Percentiles rank a stretch among this genome's conserved stretches.
Conservation (phyloP, 2,329 filamentous ascomycete genomes). For the Trichothecium sympodiale region DNA sequence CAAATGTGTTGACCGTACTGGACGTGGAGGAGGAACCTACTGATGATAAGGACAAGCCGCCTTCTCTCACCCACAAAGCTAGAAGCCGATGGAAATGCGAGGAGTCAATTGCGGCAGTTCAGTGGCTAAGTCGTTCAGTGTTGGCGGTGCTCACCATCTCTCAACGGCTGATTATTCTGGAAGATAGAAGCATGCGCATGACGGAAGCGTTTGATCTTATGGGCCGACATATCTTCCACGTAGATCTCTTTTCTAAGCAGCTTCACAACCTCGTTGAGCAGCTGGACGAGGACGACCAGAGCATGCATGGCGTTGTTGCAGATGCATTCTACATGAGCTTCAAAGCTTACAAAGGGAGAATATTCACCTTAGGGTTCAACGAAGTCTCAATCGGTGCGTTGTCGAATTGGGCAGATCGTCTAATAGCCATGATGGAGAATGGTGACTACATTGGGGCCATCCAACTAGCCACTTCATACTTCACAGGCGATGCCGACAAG, state of each 20-base stretch:
- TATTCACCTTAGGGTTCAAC: slow-evolving; percentile 90
- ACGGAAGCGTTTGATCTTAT: slow-evolving; percentile 92
- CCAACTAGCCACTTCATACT: slow-evolving; percentile 81
- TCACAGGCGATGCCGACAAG: slow-evolving; percentile 82
- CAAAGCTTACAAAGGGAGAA: slow-evolving; percentile 82
- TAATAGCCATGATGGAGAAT: slow-evolving; percentile 89
- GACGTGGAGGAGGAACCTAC: slow-evolving; percentile 68
- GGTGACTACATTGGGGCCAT: slow-evolving; percentile 95
- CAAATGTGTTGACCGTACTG: slow-evolving; percentile 87
- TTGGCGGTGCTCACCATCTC: slow-evolving; percentile 87
- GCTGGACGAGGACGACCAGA: slow-evolving; percentile 72
- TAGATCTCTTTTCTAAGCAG: slow-evolving; percentile 81
- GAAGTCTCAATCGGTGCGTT: slow-evolving; percentile 83
- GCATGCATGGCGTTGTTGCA: slow-evolving; percentile 90
- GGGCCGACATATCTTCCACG: slow-evolving; percentile 84
- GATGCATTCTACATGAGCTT: slow-evolving; percentile 99
- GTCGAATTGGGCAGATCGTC: slow-evolving; percentile 92
- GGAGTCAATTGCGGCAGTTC: slow-evolving; percentile 89
- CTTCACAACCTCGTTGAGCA: slow-evolving; percentile 78
- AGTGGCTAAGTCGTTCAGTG: slow-evolving; percentile 93
- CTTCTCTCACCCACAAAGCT: slow-evolving; percentile 67
- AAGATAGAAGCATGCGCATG: slow-evolving; percentile 79
- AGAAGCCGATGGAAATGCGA: slow-evolving; percentile 87
- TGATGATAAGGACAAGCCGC: slow-evolving; percentile 64
- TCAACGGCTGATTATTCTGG: slow-evolving; percentile 82